Evolutionary conservation across 306 rosid genomes (phyloP).

Genomic region (Biancaea sappan): DNA sequence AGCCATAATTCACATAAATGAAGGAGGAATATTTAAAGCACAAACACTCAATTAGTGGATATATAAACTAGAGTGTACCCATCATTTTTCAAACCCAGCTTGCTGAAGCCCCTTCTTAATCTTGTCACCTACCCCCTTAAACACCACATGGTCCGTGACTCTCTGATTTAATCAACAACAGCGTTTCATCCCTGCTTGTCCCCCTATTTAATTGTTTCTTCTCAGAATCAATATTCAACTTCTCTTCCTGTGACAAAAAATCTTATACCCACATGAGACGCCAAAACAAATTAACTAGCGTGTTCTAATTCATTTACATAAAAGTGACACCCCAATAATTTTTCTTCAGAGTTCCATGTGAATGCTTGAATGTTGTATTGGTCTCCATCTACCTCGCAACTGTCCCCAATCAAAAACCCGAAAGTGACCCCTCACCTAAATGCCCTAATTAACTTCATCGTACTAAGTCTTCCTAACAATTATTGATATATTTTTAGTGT

Average conservation of each 20-base stretch:
- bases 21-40: not conserved
- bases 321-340: too few species aligned
- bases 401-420: constrained; percentile 8
- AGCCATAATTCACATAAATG: not conserved
- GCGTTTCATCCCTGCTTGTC: not conserved
- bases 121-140: constrained; percentile 22
- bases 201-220: not conserved
- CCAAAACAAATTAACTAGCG: constrained; percentile 16
- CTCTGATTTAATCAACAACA: not conserved
- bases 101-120: constrained; percentile 12
- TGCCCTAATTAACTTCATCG: not conserved
- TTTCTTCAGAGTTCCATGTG: too few species aligned
- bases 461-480: not conserved
- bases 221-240: not conserved
- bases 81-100: constrained; percentile 31
- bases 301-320: not conserved
- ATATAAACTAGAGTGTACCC: too few species aligned
- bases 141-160: constrained; percentile 29
- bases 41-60: not conserved
- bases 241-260: constrained; percentile 29
- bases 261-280: constrained; percentile 27
- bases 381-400: not conserved
- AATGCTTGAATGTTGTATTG: not conserved
- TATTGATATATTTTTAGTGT: too few species aligned
- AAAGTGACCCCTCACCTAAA: constrained; percentile 35